Base-by-base conservation (phyloP, 129 eudicot species). In the Helianthus tuberosus region DNA sequence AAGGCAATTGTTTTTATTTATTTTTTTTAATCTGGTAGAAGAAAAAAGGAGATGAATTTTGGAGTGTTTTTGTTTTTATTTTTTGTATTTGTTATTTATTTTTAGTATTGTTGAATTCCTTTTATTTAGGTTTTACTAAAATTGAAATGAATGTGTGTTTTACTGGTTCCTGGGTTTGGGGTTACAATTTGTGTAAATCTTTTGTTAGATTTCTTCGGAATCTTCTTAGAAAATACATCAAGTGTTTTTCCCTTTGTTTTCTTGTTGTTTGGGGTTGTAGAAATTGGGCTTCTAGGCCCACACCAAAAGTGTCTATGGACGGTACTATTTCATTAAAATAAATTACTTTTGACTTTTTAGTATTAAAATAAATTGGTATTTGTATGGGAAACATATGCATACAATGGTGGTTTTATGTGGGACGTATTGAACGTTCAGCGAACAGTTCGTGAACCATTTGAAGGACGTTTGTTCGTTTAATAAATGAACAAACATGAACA, bases 131-230 rank as follows among this genome's bases (percentile, higher is more conserved):
- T 4, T 54, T 54, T 16, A 17, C 3, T 16, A 54, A 54, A 54
- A 54, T 53, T 17, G 11, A 54, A 16, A 6, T 54, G 60, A 4
- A 4, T 54, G n/a, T 57, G 0, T 23, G 44, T 12, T 61, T 59
- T 61, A 61, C 46, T 61, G 66, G 44, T 61, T 61, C 46, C 46
- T 61, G 44, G 43, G 44, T 61, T 61, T 43, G 29, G 36, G 66
- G 64, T 36, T 27, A 59, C 29, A 27, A 59, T 25, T 59, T 59
- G 64, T 59, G 64, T 59, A 58, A 58, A 58, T 23, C 39, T 25
- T 58, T 58, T 58, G 64, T 59, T 59, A 27, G 64, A 59, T 59
- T 59, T 14, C n/a, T 59, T 59, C 7, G 64, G 20, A 25, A 59
- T 27, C 64, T 25, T 59, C 1, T 27, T 25, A 12, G 47, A 43